phyloP scores from a whole-genome alignment of 2,329 filamentous ascomycete genomes.

The Xenosphaeropsis pyriputrescens region DNA sequence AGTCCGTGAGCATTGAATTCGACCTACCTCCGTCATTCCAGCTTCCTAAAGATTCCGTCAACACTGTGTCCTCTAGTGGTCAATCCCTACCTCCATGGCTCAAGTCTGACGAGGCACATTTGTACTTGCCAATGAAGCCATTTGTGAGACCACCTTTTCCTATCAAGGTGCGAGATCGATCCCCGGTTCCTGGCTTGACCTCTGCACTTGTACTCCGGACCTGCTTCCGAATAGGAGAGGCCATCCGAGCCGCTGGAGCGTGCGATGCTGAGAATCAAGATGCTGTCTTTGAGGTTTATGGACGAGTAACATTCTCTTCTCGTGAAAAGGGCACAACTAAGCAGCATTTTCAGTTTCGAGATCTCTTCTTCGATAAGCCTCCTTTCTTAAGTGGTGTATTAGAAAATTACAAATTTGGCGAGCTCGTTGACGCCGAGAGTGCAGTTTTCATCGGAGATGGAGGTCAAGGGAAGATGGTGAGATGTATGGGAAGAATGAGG shows the following conservation, averaged over 20 bases:
- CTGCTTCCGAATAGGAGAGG: slow-evolving; percentile 50
- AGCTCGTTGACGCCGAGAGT: slow-evolving; percentile 30
- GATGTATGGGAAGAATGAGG: slow-evolving; percentile 32
- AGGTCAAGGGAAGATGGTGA: slow-evolving; percentile 22
- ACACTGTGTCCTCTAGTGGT: neutral
- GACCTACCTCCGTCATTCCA: too few relatives aligned
- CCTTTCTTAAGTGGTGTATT: slow-evolving; percentile 35
- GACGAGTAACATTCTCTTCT: slow-evolving; percentile 39
- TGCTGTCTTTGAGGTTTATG: slow-evolving; percentile 49
- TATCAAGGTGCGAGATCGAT: slow-evolving; percentile 29
- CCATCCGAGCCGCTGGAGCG: slow-evolving; percentile 30
- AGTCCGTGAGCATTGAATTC: too few relatives aligned
- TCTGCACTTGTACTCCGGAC: slow-evolving; percentile 32
- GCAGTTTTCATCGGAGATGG: slow-evolving; percentile 21
- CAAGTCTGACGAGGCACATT: slow-evolving; percentile 10
- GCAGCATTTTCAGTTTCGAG: slow-evolving; percentile 50
- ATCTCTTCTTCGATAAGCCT: slow-evolving; percentile 42
- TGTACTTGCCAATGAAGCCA: slow-evolving; percentile 19
- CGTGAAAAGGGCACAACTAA: slow-evolving; percentile 32
- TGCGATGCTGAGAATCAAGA: slow-evolving; percentile 30
- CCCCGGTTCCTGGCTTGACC: slow-evolving; percentile 35
- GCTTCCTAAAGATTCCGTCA: too few relatives aligned
- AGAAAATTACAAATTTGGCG: slow-evolving; percentile 27
- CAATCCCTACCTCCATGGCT: neutral
- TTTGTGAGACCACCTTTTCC: slow-evolving; percentile 39